Percentiles rank a stretch among this genome's conserved stretches.
These are phyloP conservation scores for Annulohypoxylon nitens DNA, from an alignment of 495 filamentous ascomycete species.

Conservation along the genomic window DNA sequence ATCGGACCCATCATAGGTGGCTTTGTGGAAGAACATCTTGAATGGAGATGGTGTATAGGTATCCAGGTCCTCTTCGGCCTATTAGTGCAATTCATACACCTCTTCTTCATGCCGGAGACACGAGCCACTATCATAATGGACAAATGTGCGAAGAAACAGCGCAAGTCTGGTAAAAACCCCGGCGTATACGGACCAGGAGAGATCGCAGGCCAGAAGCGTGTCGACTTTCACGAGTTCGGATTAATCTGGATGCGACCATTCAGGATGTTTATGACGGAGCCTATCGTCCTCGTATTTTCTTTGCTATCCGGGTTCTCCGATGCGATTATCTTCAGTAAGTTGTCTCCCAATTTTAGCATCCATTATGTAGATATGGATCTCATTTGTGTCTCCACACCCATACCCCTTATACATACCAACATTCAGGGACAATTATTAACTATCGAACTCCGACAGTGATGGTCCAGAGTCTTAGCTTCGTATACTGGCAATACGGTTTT, in stretches of 20 bases:
- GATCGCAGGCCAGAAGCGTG: slow-evolving; percentile 47
- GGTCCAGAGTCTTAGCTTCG: slow-evolving; percentile 70
- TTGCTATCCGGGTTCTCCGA: slow-evolving; percentile 73
- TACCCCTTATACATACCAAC: not conserved
- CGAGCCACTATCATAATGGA: slow-evolving; percentile 71
- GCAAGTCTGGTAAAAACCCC: slow-evolving; percentile 59
- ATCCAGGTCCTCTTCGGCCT: slow-evolving; percentile 38
- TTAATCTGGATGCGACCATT: slow-evolving; percentile 71
- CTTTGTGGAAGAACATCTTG: slow-evolving; percentile 57
- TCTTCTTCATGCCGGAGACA: slow-evolving; percentile 62
- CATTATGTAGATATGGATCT: not conserved
- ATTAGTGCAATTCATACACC: slow-evolving; percentile 66
- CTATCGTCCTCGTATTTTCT: slow-evolving; percentile 70
- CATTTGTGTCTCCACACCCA: not conserved
- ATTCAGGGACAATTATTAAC: not conserved
- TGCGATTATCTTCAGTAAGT: slow-evolving; percentile 67
- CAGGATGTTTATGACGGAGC: slow-evolving; percentile 72
- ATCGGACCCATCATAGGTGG: slow-evolving; percentile 71
- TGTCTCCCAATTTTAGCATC: not conserved
- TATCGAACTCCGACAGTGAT: slow-evolving; percentile 57
- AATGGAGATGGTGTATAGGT: slow-evolving; percentile 55
- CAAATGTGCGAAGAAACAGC: slow-evolving; percentile 66
- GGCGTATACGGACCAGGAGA: slow-evolving; percentile 73
- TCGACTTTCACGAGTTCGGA: slow-evolving; percentile 68
- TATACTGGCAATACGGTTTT: slow-evolving; percentile 72